These are phyloP conservation scores for Talaromyces sp. DNA, from an alignment of 2,329 filamentous ascomycete genomes.

Conservation along the genomic window DNA sequence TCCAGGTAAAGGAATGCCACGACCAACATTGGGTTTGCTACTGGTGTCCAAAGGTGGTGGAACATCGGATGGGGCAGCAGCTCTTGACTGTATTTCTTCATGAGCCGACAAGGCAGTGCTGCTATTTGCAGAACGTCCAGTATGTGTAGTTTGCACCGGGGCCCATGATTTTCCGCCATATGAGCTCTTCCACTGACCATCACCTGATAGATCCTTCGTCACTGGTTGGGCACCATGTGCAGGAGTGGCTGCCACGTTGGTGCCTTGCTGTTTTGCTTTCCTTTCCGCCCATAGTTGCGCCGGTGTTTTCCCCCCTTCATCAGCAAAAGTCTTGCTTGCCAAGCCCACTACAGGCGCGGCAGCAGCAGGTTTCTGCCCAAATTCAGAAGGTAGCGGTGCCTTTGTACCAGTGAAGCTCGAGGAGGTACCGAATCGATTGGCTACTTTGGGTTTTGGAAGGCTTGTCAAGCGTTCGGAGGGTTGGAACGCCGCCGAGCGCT, in stretches of 20 bases:
- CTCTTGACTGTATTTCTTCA: conserved; percentile 56
- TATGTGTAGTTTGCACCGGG: conserved; percentile 69
- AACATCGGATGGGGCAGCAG: conserved; percentile 30
- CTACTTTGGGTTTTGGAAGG: conserved; percentile 90
- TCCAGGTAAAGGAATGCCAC: conserved; percentile 74
- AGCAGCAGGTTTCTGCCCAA: conserved; percentile 58
- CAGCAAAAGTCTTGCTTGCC: conserved; percentile 89
- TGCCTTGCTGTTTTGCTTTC: conserved; percentile 70
- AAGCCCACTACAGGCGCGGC: conserved; percentile 61
- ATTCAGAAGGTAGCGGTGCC: conserved; percentile 69
- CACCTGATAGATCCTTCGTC: conserved; percentile 53
- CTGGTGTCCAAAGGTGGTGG: conserved; percentile 61
- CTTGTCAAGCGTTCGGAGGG: conserved; percentile 74
- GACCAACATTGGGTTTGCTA: conserved; percentile 62
- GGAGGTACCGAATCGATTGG: conserved; percentile 76
- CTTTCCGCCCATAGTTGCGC: conserved; percentile 97
- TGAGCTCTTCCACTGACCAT: conserved; percentile 79
- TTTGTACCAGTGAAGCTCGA: conserved; percentile 82
- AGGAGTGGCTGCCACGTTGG: not conserved
- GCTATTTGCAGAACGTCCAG: conserved; percentile 57
- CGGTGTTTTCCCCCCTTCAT: conserved; percentile 91
- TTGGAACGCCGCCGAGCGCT: conserved; percentile 70
- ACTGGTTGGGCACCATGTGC: conserved; percentile 1
- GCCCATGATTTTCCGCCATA: conserved; percentile 90
- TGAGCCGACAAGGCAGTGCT: conserved; percentile 32